phyloP scores from a whole-genome alignment of 2,329 filamentous ascomycete genomes.

The Verticillium nonalfalfae region DNA sequence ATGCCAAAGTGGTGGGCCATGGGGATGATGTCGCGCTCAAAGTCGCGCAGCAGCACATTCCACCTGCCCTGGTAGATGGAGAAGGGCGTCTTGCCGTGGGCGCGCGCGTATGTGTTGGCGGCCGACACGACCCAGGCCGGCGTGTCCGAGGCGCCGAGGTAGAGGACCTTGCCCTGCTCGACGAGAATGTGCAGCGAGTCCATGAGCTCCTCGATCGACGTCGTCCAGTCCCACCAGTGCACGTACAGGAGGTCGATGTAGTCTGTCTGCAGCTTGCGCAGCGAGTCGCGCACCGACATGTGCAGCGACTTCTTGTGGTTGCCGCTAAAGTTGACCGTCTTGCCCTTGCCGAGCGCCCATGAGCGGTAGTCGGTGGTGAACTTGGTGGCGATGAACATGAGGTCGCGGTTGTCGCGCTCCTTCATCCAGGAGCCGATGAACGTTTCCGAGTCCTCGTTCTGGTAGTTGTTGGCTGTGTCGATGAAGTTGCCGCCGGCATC shows the following conservation, averaged over 20 bases:
- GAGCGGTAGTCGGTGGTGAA: slow-evolving; percentile 42
- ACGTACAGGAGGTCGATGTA: slow-evolving; percentile 39
- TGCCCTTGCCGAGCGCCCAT: slow-evolving; percentile 27
- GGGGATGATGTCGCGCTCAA: slow-evolving; percentile 35
- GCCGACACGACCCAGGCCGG: slow-evolving; percentile 32
- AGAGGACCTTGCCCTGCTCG: slow-evolving; percentile 31
- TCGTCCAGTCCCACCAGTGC: slow-evolving; percentile 37
- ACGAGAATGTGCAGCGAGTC: slow-evolving; percentile 33
- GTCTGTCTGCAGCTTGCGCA: slow-evolving; percentile 37
- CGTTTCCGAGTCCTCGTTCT: slow-evolving; percentile 48
- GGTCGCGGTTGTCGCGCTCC: slow-evolving; percentile 41
- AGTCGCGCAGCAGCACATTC: slow-evolving; percentile 24
- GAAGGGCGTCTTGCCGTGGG: slow-evolving; percentile 27
- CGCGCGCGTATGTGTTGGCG: slow-evolving; percentile 29
- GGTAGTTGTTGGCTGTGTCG: slow-evolving; percentile 56
- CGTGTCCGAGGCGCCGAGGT: slow-evolving; percentile 31
- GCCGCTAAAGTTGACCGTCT: slow-evolving; percentile 32
- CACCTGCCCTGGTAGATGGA: slow-evolving; percentile 32
- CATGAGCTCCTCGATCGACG: slow-evolving; percentile 35
- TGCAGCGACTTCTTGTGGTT: slow-evolving; percentile 35
- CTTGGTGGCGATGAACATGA: slow-evolving; percentile 50
- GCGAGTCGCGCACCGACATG: slow-evolving; percentile 32
- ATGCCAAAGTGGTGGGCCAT: slow-evolving; percentile 33
- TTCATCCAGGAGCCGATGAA: slow-evolving; percentile 54
- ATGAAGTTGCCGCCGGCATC: slow-evolving; percentile 61